Evolutionary conservation across 176 grass and related monocot species (phyloP).

Genomic region (Areca catechu): DNA sequence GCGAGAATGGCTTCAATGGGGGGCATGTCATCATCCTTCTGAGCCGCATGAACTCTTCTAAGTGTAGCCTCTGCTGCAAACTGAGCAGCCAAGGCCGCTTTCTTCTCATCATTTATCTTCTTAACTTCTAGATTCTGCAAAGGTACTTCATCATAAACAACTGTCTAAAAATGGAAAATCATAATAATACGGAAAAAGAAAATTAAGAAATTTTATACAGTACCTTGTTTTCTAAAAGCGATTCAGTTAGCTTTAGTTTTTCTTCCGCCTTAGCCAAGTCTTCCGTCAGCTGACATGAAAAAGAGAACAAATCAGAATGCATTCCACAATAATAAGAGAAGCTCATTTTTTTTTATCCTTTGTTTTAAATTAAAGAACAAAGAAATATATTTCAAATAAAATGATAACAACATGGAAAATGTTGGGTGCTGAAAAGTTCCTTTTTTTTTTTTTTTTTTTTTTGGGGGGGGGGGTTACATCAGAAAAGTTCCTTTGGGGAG

Average conservation of each 20-base stretch:
- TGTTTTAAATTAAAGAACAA: too few species aligned
- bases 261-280: slow-evolving; percentile 70
- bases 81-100: slow-evolving; percentile 69
- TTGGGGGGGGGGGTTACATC: too few species aligned
- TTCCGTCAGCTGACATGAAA: slow-evolving; percentile 72
- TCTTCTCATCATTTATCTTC: slow-evolving; percentile 98
- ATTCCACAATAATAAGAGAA: background rate
- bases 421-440: too few species aligned
- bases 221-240: slow-evolving; percentile 80
- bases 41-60: slow-evolving; percentile 88
- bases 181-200: slow-evolving; percentile 5
- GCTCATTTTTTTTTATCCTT: too few species aligned
- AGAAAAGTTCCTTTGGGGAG: too few species aligned
- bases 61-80: slow-evolving; percentile 94
- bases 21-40: slow-evolving; percentile 99
- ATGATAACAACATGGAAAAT: too few species aligned
- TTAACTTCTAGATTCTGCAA: slow-evolving; percentile 92
- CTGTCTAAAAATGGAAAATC: slow-evolving; percentile 8
- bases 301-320: background rate
- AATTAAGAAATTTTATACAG: slow-evolving; percentile 1
- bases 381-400: too few species aligned
- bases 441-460: too few species aligned
- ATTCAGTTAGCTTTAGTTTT: slow-evolving; percentile 88
- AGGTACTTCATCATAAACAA: slow-evolving; percentile 14
- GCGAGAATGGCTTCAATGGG: slow-evolving; percentile 99